These are phyloP conservation scores for Venturia oleaginea DNA, from an alignment of 2,329 filamentous ascomycete species.

Conservation along the genomic window DNA sequence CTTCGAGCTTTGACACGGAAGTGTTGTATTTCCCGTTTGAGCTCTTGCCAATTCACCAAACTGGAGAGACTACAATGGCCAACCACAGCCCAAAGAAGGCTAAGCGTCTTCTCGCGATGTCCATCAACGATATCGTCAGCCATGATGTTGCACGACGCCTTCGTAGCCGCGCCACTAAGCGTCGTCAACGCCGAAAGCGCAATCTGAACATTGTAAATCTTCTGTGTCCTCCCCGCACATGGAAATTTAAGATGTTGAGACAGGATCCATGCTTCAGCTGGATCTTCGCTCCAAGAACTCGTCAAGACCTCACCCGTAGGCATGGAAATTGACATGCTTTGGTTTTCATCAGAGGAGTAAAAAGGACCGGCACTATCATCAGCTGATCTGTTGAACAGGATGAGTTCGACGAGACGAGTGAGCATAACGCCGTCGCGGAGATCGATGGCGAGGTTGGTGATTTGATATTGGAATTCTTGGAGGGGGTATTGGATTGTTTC, in stretches of 20 bases:
- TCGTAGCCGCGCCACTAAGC: conserved; percentile 31
- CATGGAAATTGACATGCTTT: conserved; percentile 37
- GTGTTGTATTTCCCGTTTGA: conserved; percentile 42
- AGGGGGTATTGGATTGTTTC: conserved; percentile 46
- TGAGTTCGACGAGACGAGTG: conserved; percentile 49
- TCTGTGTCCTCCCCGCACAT: conserved; percentile 45
- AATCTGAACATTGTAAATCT: conserved; percentile 50
- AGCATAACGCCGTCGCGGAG: conserved; percentile 52
- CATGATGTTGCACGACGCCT: conserved; percentile 35
- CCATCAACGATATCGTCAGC: conserved; percentile 55
- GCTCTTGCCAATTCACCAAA: conserved; percentile 47
- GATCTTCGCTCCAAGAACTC: conserved; percentile 23
- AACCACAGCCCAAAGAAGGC: conserved; percentile 51
- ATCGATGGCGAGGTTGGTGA: conserved; percentile 53
- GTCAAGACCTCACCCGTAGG: conserved; percentile 36
- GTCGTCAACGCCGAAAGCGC: conserved; percentile 44
- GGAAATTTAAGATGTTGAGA: conserved; percentile 52
- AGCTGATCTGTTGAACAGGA: conserved; percentile 23
- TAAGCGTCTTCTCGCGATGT: conserved; percentile 54
- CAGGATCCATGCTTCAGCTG: conserved; percentile 33
- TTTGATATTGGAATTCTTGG: conserved; percentile 49
- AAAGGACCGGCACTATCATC: conserved; percentile 16
- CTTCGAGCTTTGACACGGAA: conserved; percentile 21
- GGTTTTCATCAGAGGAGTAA: conserved; percentile 25
- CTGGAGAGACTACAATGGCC: conserved; percentile 45